phyloP scores from a whole-genome alignment of 306 rosid species.

The Arachis hypogaea region DNA sequence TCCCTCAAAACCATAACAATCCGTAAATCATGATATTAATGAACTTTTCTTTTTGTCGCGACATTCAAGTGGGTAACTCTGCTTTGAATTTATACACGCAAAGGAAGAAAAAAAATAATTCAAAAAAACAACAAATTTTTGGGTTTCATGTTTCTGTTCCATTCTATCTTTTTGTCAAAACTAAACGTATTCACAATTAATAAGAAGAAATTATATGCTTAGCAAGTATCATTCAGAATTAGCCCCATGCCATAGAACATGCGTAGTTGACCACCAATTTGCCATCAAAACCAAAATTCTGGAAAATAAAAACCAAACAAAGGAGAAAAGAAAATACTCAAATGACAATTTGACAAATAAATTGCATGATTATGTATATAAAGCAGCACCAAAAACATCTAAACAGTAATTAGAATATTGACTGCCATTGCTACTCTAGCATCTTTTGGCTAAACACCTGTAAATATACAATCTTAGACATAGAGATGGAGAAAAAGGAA shows the following conservation, averaged over 20 bases:
- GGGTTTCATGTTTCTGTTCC: background rate
- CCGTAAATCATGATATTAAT: conserved; percentile 19
- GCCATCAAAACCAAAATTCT: conserved; percentile 97
- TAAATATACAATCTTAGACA: background rate
- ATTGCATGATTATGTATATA: conserved; percentile 14
- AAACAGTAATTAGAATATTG: background rate
- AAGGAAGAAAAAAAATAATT: background rate
- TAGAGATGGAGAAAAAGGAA: background rate
- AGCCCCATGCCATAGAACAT: conserved; percentile 98
- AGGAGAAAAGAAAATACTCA: conserved; percentile 21
- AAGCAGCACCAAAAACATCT: background rate
- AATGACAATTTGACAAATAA: conserved; percentile 7
- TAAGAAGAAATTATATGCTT: conserved; percentile 23
- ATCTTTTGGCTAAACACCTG: background rate
- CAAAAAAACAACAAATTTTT: background rate
- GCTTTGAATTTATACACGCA: conserved; percentile 2
- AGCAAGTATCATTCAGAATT: conserved; percentile 39
- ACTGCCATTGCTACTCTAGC: background rate
- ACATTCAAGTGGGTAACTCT: conserved; percentile 7
- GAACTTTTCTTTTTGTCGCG: background rate
- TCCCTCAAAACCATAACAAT: conserved; percentile 3
- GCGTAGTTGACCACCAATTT: conserved; percentile 88
- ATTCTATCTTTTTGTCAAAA: conserved; percentile 25
- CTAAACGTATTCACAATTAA: conserved; percentile 33
- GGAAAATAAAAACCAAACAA: conserved; percentile 37